Evolutionary conservation across 306 rosid genomes (phyloP).

Genomic region (Cucumis melo): DNA sequence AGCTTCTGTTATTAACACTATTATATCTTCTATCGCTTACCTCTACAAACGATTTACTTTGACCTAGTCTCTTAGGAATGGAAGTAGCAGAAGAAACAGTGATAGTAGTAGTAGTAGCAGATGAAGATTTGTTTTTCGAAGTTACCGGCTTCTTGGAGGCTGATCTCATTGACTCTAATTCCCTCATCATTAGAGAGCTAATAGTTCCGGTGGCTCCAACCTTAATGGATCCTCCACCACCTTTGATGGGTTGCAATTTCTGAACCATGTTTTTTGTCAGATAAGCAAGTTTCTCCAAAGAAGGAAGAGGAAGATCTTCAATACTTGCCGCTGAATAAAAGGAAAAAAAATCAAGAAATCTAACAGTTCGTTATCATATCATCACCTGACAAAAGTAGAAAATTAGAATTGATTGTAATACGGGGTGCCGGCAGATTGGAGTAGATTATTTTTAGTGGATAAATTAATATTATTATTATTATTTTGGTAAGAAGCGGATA

Average conservation of each 20-base stretch:
- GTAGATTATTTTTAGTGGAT: not conserved
- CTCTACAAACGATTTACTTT: conserved; percentile 46
- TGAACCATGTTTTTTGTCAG: conserved; percentile 45
- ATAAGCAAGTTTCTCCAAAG: not conserved
- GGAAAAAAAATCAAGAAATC: not conserved
- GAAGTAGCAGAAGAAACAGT: conserved; percentile 26
- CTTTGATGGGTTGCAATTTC: conserved; percentile 47
- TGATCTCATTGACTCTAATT: conserved; percentile 53
- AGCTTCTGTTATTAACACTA: conserved; percentile 20
- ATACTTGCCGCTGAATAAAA: not conserved
- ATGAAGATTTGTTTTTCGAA: conserved; percentile 34
- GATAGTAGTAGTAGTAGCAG: conserved; percentile 20
- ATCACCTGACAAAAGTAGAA: not conserved
- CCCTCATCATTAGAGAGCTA: conserved; percentile 72
- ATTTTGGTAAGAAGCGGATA: not conserved
- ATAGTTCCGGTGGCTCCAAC: conserved; percentile 80
- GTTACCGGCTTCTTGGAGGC: conserved; percentile 32
- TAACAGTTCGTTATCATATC: not conserved
- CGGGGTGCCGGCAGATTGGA: not conserved
- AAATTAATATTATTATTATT: not conserved
- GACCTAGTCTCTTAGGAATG: conserved; percentile 37
- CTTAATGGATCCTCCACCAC: conserved; percentile 75
- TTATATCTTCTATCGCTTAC: conserved; percentile 42
- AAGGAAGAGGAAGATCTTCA: not conserved
- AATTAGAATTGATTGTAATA: not conserved